A percentile compares a stretch with the other conserved stretches of the same genome.
These are phyloP conservation scores for Conringia planisiliqua DNA, from an alignment of 345 rosid species.

Conservation along the genomic window DNA sequence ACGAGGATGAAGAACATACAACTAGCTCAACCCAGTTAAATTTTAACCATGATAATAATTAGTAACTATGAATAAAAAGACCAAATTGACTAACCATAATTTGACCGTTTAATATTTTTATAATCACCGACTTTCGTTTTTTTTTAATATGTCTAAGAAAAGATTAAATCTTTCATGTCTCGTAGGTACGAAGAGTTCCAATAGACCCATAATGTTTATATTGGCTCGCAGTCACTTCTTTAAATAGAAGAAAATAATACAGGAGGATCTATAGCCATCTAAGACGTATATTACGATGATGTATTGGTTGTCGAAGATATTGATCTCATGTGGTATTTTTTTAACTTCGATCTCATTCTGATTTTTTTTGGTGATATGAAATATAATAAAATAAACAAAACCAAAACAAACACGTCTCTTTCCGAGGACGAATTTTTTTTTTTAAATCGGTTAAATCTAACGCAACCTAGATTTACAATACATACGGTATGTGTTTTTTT, in stretches of 20 bases:
- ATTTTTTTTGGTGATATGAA: background rate
- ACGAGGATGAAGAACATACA: background rate
- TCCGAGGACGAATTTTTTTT: background rate
- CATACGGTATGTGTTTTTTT: no score
- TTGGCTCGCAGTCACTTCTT: background rate
- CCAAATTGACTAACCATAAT: background rate
- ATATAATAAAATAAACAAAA: background rate
- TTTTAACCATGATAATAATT: background rate
- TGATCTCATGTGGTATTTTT: constrained; percentile 7
- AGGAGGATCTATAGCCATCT: background rate
- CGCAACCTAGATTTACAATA: background rate
- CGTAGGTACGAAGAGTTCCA: background rate
- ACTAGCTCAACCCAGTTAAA: background rate
- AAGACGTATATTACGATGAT: background rate
- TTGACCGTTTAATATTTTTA: background rate
- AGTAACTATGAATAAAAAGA: background rate
- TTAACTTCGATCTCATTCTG: no score
- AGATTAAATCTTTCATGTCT: background rate
- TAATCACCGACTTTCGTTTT: constrained; percentile 19
- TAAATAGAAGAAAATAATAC: background rate
- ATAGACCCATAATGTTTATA: background rate
- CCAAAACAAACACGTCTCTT: background rate
- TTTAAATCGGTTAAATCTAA: background rate
- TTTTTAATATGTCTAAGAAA: background rate
- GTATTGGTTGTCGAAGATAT: constrained; percentile 8